Evolutionary conservation across 208 protist species (phyloP).

Genomic region (Wallacemonas sp.): DNA sequence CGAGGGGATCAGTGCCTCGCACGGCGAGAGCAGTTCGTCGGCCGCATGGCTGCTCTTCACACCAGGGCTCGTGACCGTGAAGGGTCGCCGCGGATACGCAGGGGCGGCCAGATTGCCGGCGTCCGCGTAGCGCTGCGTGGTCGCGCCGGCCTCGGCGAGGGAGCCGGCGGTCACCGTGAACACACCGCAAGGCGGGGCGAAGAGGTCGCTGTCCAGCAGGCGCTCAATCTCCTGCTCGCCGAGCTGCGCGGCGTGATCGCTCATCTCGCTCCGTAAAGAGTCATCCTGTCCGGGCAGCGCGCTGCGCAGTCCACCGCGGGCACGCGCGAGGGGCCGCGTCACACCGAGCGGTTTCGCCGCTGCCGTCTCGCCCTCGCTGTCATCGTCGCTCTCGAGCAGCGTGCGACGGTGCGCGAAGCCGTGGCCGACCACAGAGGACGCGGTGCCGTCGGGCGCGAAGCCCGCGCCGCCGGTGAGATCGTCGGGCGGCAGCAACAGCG

Average conservation of each 20-base stretch:
- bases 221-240: background rate
- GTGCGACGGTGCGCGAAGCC: conserved; percentile 19
- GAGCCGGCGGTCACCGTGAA: background rate
- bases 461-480: background rate
- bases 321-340: too few relatives aligned
- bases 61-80: too few relatives aligned
- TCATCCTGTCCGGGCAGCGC: background rate
- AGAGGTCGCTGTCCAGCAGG: conserved; percentile 2
- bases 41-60: too few relatives aligned
- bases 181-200: background rate
- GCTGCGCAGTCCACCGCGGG: too few relatives aligned
- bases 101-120: too few relatives aligned
- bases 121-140: too few relatives aligned
- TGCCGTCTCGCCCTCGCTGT: conserved; percentile 25
- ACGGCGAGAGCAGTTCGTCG: too few relatives aligned
- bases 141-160: too few relatives aligned
- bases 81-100: too few relatives aligned
- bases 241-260: background rate
- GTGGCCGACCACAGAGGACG: background rate
- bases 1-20: too few relatives aligned
- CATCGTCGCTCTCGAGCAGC: conserved; percentile 50
- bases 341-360: too few relatives aligned
- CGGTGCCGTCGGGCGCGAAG: too few relatives aligned
- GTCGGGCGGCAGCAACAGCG: conserved; percentile 3
- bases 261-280: conserved; percentile 9